Percentiles rank a stretch among this genome's conserved stretches.
These are phyloP conservation scores for Colletotrichum sp. DNA, from an alignment of 2,329 filamentous ascomycete species.

Conservation along the genomic window DNA sequence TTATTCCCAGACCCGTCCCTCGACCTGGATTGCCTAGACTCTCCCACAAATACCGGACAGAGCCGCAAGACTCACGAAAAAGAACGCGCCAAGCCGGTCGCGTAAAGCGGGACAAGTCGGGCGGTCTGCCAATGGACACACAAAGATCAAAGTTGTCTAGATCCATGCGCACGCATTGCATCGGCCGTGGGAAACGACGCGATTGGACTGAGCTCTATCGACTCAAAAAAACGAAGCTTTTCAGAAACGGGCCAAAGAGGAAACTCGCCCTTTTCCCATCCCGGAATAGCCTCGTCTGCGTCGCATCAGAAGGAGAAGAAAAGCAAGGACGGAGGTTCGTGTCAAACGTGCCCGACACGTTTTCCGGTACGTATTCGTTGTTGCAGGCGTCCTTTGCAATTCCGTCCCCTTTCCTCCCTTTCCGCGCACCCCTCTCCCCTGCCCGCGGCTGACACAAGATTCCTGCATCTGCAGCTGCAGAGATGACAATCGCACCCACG, in stretches of 20 bases:
- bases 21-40: background rate
- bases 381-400: background rate
- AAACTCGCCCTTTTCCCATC: background rate
- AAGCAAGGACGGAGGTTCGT: background rate
- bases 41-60: background rate
- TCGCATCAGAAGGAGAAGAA: background rate
- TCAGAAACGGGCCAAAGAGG: background rate
- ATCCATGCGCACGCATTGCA: background rate
- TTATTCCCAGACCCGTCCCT: conserved; percentile 18
- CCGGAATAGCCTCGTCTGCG: background rate
- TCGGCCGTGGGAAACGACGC: background rate
- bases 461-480: background rate
- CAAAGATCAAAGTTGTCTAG: background rate
- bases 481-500: background rate
- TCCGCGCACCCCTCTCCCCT: background rate
- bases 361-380: background rate
- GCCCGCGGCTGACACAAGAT: background rate
- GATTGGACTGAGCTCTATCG: background rate
- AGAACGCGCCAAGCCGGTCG: background rate
- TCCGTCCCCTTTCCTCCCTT: background rate
- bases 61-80: background rate
- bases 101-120: background rate
- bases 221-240: background rate
- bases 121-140: background rate
- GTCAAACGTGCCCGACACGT: background rate